Conservation (phyloP, 2,329 filamentous ascomycete species). For the Colletotrichum sidae region DNA sequence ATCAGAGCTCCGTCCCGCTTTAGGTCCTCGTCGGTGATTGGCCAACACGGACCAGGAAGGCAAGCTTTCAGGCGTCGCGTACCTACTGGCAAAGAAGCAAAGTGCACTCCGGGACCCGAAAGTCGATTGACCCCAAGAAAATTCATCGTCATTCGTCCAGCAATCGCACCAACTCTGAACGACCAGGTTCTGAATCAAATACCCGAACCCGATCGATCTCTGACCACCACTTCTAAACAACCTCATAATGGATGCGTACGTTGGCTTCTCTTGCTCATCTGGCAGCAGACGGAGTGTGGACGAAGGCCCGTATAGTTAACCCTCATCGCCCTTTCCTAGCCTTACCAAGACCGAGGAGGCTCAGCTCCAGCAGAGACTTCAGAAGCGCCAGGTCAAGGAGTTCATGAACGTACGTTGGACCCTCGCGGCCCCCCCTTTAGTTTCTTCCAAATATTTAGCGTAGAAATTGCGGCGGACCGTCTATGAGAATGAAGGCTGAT, state of each 20-base stretch:
- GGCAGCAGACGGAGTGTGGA: background rate
- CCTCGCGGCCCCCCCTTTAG: too few species aligned
- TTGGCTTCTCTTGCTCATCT: background rate
- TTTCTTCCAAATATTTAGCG: too few species aligned
- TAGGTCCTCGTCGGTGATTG: constrained; percentile 10
- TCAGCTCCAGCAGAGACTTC: constrained; percentile 93
- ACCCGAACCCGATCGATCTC: background rate
- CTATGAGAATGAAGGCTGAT: too few species aligned
- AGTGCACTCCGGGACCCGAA: constrained; percentile 14
- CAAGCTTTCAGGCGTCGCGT: constrained; percentile 28
- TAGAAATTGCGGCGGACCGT: too few species aligned
- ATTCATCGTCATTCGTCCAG: constrained; percentile 38
- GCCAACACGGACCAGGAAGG: constrained; percentile 21
- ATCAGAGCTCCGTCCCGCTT: constrained; percentile 17
- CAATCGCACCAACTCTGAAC: constrained; percentile 1
- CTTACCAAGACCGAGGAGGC: constrained; percentile 86
- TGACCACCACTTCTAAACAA: background rate
- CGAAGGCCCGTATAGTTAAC: constrained; percentile 35
- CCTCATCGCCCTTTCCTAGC: constrained; percentile 46
- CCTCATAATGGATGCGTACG: constrained; percentile 41
- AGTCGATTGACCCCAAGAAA: constrained; percentile 36
- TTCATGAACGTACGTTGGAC: constrained; percentile 86
- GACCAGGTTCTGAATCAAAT: background rate
- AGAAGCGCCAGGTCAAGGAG: constrained; percentile 98
- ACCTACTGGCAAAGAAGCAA: constrained; percentile 6